phyloP scores from a whole-genome alignment of 768 basidiomycete species.

The Leccinellum albellum region DNA sequence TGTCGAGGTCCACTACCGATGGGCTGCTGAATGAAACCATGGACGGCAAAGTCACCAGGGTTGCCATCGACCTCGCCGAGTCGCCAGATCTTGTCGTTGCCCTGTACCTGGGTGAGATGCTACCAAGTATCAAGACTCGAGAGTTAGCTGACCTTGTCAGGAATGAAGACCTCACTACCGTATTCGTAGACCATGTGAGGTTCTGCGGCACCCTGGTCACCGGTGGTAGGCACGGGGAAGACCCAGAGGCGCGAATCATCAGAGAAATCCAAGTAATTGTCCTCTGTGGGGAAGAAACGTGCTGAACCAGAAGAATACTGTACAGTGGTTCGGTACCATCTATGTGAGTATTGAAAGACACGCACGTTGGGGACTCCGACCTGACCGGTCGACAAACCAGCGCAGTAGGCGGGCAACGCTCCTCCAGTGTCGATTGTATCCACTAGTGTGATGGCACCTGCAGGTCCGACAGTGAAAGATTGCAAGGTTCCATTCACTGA shows the following conservation, averaged over 20 bases:
- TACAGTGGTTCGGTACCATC: neutral
- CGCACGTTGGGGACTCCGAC: constrained; percentile 60
- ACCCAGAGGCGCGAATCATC: constrained; percentile 40
- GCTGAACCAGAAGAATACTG: constrained; percentile 56
- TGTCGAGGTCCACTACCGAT: constrained; percentile 64
- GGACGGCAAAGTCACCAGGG: constrained; percentile 48
- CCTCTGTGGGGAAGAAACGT: constrained; percentile 46
- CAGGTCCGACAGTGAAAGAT: constrained; percentile 46
- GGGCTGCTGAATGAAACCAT: constrained; percentile 53
- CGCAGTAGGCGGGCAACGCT: constrained; percentile 47
- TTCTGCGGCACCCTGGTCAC: constrained; percentile 40
- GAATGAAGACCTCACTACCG: constrained; percentile 54
- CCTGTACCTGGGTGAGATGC: constrained; percentile 34
- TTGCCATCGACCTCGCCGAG: constrained; percentile 38
- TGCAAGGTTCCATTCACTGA: constrained; percentile 42
- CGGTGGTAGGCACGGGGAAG: constrained; percentile 45
- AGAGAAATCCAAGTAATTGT: constrained; percentile 34
- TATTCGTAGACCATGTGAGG: constrained; percentile 66
- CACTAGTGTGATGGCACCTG: constrained; percentile 45
- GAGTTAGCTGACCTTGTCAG: constrained; percentile 51
- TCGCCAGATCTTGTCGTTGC: constrained; percentile 59
- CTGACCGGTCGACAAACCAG: constrained; percentile 49
- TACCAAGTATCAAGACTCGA: neutral
- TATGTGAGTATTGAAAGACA: neutral
- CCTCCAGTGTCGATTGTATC: constrained; percentile 50